Conservation (phyloP, 2,329 filamentous ascomycete genomes). For the Aspergillus sp. region DNA sequence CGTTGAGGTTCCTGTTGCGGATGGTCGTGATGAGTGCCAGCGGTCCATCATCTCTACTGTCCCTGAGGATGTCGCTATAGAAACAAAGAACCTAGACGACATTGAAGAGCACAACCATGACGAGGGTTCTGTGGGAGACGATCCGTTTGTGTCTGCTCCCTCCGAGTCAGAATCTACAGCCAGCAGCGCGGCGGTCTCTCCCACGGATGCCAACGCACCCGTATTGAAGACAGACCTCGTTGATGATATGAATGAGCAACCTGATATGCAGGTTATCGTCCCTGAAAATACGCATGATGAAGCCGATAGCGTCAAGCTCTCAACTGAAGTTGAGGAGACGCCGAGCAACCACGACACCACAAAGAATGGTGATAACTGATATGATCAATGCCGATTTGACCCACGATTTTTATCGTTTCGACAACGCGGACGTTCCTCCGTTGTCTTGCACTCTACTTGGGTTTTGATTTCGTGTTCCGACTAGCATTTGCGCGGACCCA, state of each 20-base stretch:
- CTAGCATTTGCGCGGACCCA: background rate
- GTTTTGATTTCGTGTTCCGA: background rate
- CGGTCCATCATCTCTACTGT: constrained; percentile 2
- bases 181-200: constrained; percentile 14
- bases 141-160: constrained; percentile 16
- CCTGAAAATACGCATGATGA: background rate
- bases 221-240: constrained; percentile 1
- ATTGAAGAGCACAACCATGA: constrained; percentile 6
- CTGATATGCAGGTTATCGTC: background rate
- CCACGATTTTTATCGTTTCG: background rate
- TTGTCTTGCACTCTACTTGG: background rate
- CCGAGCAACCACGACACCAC: constrained; percentile 2
- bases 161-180: constrained; percentile 11
- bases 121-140: constrained; percentile 11
- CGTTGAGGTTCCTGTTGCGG: background rate
- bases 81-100: constrained; percentile 8
- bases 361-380: background rate
- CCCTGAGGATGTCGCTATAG: constrained; percentile 2
- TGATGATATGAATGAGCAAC: constrained; percentile 9
- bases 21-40: constrained; percentile 10
- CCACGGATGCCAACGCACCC: constrained; percentile 2
- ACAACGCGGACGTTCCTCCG: background rate
- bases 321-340: constrained; percentile 8
- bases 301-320: background rate
- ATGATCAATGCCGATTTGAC: constrained; percentile 2